Evolutionary conservation across 768 basidiomycete genomes (phyloP).

Genomic region (Xerocomellus amylosporus): DNA sequence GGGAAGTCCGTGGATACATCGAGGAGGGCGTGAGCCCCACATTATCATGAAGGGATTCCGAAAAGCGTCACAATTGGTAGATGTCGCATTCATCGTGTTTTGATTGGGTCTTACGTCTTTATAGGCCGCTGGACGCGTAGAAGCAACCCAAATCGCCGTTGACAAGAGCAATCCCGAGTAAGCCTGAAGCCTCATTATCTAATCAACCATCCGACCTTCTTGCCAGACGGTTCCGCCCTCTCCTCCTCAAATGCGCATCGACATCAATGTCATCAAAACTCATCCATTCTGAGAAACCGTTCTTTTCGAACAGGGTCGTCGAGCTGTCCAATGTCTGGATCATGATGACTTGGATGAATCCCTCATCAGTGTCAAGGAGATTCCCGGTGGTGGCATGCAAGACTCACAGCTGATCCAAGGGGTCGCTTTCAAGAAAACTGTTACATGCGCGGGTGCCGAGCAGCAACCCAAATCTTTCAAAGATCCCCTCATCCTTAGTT

Average conservation of each 20-base stretch:
- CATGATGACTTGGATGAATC: conserved; percentile 93
- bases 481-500: conserved; percentile 84
- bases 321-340: conserved; percentile 93
- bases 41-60: conserved; percentile 97
- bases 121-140: conserved; percentile 83
- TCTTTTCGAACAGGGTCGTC: conserved; percentile 98
- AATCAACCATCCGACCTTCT: conserved; percentile 6
- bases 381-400: conserved; percentile 96
- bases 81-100: conserved; percentile 9
- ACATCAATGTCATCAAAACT: conserved; percentile 99
- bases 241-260: conserved; percentile 93
- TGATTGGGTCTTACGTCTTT: conserved; percentile 7
- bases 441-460: conserved; percentile 98
- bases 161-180: conserved; percentile 91
- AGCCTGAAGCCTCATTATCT: conserved; percentile 30
- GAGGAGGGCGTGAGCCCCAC: conserved; percentile 98
- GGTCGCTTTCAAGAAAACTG: conserved; percentile 99
- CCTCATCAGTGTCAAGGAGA: conserved; percentile 96
- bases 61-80: conserved; percentile 82
- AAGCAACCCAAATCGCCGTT: conserved; percentile 84
- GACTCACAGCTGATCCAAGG: conserved; percentile 88
- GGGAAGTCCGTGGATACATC: conserved; percentile 86
- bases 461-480: conserved; percentile 95
- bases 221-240: conserved; percentile 82
- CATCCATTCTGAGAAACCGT: conserved; percentile 97